Base-by-base conservation (phyloP, 2,329 filamentous ascomycete species). In the Exophiala calicioides region DNA sequence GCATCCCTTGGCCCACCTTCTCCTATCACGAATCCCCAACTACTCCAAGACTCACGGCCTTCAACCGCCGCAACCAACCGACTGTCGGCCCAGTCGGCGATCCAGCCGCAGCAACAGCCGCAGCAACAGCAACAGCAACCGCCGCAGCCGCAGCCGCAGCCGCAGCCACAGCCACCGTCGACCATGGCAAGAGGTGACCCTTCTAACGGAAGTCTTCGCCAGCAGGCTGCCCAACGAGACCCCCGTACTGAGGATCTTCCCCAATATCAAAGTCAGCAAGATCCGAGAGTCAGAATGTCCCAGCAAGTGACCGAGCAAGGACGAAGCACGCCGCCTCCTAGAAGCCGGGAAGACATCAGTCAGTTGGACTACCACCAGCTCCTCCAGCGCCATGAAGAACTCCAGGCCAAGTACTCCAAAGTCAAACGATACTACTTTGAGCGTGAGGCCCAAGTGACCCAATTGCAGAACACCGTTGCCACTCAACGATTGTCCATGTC, bases 381-480 rank as follows among this genome's bases (percentile, higher is more conserved):
- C 55, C 61, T 69, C 16, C 62, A 66, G 56, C 67, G 66, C 49
- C 63, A 73, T 59, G 69, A 73, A 59, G 71, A 70, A 61, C 61
- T 76, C 23, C 71, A 93, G 62, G 82, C 82, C 58, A 98, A 98
- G 72, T 98, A 98, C 67, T 94, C 94, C 67, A 95, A 96, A 65
- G 91, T 98, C 47, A 98, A 98, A 74, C 84, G 90, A 45, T 87
- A 96, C 60, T 98, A 96, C 66, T 97, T 97, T 66, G 93, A 97
- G 56, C 85, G 95, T 60, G 86, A 85, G 57, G 78, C 83, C 13
- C 90, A 96, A 68, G 87, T 97, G 18, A 91, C 96, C 66, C 86
- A 93, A 60, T 78, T 98, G 13, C 93, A 98, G 66, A 97, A 98
- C 66, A 93, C 90, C n/a, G 81, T 98, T 42, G 93, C 93, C 47